Evolutionary conservation across 192 early-diverging fungal species (phyloP), one percentile per base, ranked within the genome.

Genomic region (Martensiomyces pterosporus): DNA sequence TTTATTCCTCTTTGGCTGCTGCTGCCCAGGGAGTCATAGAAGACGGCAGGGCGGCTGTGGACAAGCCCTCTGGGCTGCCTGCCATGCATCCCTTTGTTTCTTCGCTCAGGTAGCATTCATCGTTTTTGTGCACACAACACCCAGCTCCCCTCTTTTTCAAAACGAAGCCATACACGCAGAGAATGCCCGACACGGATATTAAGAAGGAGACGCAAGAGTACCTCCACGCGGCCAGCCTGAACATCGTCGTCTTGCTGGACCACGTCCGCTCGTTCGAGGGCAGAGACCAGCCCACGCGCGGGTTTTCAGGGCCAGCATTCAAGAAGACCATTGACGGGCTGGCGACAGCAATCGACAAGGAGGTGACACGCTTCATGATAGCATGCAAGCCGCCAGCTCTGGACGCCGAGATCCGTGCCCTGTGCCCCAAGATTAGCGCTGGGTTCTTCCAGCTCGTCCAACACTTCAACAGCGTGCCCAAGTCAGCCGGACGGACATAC

Each of bases 401-500:
- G 2, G 63, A 60, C 16, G 19, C 17, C 4, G 70, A 74, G 33
- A 56, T 74, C 10, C 41, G 48, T 25, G 41, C 43, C 1, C 29
- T 74, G 22, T 66, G 57, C 15, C 70, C 70, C 57, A 74, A 74
- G 70, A 61, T 74, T 33, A 58, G 47, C 26, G 63, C 70, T 0
- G 70, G 62, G 13, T 52, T 66, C 15, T 74, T 74, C 51, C 57
- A 58, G 35, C 70, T 74, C 8, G 70, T 64, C 4, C 53, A 62
- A 50, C 55, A 51, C 6, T 27, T 53, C 14, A 45, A 58, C 25
- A 39, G 26, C 1, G 47, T 74, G 14, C 70, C 70, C 50, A 61
- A 57, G 55, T 24, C 42, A 10, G 63, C 70, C 2, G 70, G 70
- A 2, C 59, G 46, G 15, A 50, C 49, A 2, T 74, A 74, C 24